These are phyloP conservation scores for Mycena pura DNA, from an alignment of 768 basidiomycete species.

Conservation along the genomic window DNA sequence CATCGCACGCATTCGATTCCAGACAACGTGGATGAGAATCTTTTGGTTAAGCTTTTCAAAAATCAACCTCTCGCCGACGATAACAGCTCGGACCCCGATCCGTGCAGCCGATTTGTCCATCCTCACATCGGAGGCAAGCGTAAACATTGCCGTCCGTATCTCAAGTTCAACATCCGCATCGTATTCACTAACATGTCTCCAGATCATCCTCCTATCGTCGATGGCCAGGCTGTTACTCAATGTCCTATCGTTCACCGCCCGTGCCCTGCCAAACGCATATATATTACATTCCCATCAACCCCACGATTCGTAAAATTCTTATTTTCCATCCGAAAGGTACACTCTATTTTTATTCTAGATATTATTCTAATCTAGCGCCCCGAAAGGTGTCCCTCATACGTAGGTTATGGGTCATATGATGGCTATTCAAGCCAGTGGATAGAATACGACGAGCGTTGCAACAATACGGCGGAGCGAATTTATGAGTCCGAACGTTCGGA, in stretches of 20 bases:
- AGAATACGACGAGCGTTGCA: no score
- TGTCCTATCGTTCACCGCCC: background rate
- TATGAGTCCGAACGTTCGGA: no score
- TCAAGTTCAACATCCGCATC: no score
- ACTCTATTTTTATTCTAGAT: no score
- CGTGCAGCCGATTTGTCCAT: conserved; percentile 2
- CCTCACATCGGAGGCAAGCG: background rate
- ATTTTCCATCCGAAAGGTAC: background rate
- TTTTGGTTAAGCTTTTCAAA: background rate
- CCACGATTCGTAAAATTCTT: background rate
- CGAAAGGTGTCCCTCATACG: no score
- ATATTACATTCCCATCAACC: conserved; percentile 6
- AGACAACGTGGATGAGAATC: background rate
- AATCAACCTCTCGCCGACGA: background rate
- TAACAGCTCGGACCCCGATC: background rate
- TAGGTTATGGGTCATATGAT: no score
- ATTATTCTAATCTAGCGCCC: no score
- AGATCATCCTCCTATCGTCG: conserved; percentile 1
- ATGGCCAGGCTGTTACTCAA: background rate
- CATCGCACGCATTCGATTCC: background rate
- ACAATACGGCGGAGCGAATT: no score
- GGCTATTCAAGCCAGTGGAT: no score
- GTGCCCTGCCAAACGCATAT: background rate
- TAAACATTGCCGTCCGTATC: background rate
- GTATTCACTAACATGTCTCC: no score